These are phyloP conservation scores for Rhamnella rubrinervis DNA, from an alignment of 331 rosid genomes.

Conservation along the genomic window DNA sequence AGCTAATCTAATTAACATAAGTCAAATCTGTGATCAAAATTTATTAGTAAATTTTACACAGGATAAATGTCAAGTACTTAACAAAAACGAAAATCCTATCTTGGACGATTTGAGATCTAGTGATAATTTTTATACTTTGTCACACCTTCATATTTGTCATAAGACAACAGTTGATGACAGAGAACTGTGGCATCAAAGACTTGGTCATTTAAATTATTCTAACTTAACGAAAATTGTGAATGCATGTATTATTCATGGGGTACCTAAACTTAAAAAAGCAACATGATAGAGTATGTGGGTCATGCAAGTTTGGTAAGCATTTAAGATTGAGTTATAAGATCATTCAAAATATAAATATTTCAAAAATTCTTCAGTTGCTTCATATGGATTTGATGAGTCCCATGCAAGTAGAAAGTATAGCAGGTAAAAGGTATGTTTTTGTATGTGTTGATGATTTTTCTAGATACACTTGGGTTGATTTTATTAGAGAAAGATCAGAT, in stretches of 20 bases:
- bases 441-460: not conserved
- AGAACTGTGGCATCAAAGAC: not conserved
- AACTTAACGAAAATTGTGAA: not conserved
- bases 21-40: not conserved
- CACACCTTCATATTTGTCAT: not conserved
- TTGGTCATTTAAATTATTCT: not conserved
- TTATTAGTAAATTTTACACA: not conserved
- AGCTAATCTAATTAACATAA: not conserved
- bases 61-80: not conserved
- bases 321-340: not conserved
- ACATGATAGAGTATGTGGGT: not conserved
- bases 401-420: rapidly evolving
- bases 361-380: not conserved
- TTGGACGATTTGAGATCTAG: not conserved
- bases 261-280: not conserved
- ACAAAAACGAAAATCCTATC: not conserved
- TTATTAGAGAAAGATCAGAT: not conserved
- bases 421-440: not conserved
- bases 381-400: slow-evolving; percentile 6
- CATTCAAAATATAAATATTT: rapidly evolving
- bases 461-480: not conserved
- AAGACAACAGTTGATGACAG: not conserved
- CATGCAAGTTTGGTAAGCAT: not conserved
- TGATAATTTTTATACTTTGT: not conserved
- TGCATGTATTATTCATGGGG: rapidly evolving